Base-by-base conservation (phyloP, 768 basidiomycete species). In the Podaxis rugospora region DNA sequence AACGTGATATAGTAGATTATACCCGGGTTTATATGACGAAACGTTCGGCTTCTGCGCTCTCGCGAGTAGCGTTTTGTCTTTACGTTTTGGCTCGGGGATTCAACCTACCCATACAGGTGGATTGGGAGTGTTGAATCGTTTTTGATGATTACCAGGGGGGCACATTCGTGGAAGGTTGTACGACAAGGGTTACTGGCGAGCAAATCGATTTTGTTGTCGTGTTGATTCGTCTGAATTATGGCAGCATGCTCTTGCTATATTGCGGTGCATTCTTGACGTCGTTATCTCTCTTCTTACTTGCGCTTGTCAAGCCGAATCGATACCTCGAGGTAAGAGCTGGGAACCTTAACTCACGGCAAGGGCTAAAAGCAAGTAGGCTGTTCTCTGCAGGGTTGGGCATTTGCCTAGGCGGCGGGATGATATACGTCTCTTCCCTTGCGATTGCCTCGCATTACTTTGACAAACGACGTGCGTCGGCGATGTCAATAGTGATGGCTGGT, bases 151-250 rank as follows among this genome's bases (percentile, higher is more conserved):
- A 67, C 76, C 2, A 71, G 70, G 18, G 18, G 80, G 80, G 0
- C 67, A 80, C 35, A 39, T 77, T 14, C 70, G 72, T 0, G 82
- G 82, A 35, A 70, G 75, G 18, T 51, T 80, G 5, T 80, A 81
- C 60, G 82, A 83, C 46, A 73, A 72, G 35, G 82, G 83, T 51
- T 75, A 80, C 63, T 82, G 79, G 77, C 77, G 62, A 64, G 76
- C 64, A n/a, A 9, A 63, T 77, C 27, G 67, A 27, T 39, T 4
- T 4, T 47, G 16, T n/a, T 18, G 25, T 25, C 7, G 18, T 11
- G 3, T 49, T 11, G 3, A 9, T 27, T 39, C 44, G 3, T 50
- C 32, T 53, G 16, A 44, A 23, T 14, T n/a, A 55, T 42, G 44
- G 3, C 14, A 74, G 75, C 55, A 69, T 70, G 44, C 60, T 66